Base-by-base conservation (phyloP, 306 rosid genomes). In the Medicago lupulina region DNA sequence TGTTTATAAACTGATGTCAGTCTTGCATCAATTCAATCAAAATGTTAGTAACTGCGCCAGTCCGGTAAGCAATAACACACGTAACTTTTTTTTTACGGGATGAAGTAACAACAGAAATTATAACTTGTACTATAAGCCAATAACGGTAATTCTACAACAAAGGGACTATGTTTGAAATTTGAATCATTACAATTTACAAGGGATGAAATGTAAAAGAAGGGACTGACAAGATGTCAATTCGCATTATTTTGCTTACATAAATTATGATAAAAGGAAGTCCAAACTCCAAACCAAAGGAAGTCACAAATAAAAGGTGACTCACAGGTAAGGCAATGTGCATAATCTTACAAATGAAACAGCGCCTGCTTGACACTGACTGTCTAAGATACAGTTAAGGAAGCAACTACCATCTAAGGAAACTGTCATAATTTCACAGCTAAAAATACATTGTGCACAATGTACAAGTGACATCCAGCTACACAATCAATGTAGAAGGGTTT, bases 401-500 rank as follows among this genome's bases (percentile, higher is more conserved):
- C 60, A 58, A 63, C 73, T 25, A 36, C 44, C 10, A 38, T 51
- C 61, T 49, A 51, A 55, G 57, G 34, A 53, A 76, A 43, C 47
- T 66, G 54, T 63, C 47, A 67, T 36, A 67, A 84, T 50, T 75
- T 49, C 34, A 71, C 67, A 80, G 53, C 71, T 69, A 74, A 79
- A 18, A 23, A 64, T 74, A 83, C 81, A 75, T 8, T 62, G 36
- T 69, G 77, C 13, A 77, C 65, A 66, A 46, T 23, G 81, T 80
- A 66, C 73, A 60, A 70, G 83, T 79, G 82, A 71, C 87, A 85
- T 62, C 74, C 64, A 50, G 61, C 78, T 50, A 75, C 64, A 75
- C 23, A 19, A 77, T 51, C 50, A 63, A 47, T 65, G 74, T 9
- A 67, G 73, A 77, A 71, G 78, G 81, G 59, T 84, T 83, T 78